phyloP scores from a whole-genome alignment of 805 yeast genomes.

The Brettanomyces custersianus region DNA sequence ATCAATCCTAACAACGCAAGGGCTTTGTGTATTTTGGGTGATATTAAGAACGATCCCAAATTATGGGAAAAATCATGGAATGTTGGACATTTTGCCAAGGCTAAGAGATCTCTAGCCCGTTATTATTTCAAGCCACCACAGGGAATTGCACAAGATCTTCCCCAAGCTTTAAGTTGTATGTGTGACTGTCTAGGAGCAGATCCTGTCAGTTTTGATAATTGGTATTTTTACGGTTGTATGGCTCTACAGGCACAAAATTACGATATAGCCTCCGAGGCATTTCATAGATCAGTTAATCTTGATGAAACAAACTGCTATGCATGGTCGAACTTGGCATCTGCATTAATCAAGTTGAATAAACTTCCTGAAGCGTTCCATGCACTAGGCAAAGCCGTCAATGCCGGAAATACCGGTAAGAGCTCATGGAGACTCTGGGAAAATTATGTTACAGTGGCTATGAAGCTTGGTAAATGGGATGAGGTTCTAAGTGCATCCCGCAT shows the following conservation, averaged over 20 bases:
- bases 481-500: slow-evolving; percentile 68
- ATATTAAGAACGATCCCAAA: slow-evolving; percentile 64
- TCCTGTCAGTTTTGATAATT: slow-evolving; percentile 69
- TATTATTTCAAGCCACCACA: slow-evolving; percentile 62
- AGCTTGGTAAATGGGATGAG: slow-evolving; percentile 80
- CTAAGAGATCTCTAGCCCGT: slow-evolving; percentile 75
- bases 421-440: slow-evolving; percentile 93
- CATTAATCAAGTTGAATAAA: slow-evolving; percentile 57
- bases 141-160: slow-evolving; percentile 42
- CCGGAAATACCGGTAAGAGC: slow-evolving; percentile 53
- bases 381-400: slow-evolving; percentile 64
- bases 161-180: slow-evolving; percentile 53
- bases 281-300: slow-evolving; percentile 79
- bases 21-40: slow-evolving; percentile 79
- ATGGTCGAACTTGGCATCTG: slow-evolving; percentile 88
- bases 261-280: slow-evolving; percentile 82
- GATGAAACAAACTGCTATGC: slow-evolving; percentile 75
- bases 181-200: slow-evolving; percentile 65
- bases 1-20: slow-evolving; percentile 69
- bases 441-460: slow-evolving; percentile 71
- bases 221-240: slow-evolving; percentile 90
- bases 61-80: slow-evolving; percentile 87
- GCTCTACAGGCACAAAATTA: slow-evolving; percentile 67
- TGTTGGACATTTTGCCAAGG: slow-evolving; percentile 70
- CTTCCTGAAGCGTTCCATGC: slow-evolving; percentile 78